Evolutionary conservation across 257 asterid species (phyloP).

Genomic region (Eucommia ulmoides): DNA sequence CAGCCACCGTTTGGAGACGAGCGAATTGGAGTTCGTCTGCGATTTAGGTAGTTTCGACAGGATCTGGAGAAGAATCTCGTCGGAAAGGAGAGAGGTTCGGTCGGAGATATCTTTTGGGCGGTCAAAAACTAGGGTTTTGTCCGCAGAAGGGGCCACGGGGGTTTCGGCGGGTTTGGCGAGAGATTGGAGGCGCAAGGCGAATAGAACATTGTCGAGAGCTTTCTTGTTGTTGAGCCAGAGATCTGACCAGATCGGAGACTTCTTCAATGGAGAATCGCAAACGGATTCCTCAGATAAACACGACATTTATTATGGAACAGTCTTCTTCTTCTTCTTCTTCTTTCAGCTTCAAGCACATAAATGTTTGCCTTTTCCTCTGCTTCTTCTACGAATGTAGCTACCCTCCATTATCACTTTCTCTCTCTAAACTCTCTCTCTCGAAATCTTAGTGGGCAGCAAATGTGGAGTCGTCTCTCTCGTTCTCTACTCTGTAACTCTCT

Average conservation of each 20-base stretch:
- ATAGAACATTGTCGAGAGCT: conserved; percentile 43
- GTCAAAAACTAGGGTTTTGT: conserved; percentile 27
- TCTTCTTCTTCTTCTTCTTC: neutral
- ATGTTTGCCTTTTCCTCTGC: no score
- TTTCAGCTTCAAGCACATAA: no score
- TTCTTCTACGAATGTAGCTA: no score
- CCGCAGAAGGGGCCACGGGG: conserved; percentile 14
- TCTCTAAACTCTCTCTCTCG: no score
- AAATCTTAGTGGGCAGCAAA: no score
- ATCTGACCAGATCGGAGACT: conserved; percentile 11
- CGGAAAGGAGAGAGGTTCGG: conserved; percentile 53
- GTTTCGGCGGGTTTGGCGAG: conserved; percentile 11
- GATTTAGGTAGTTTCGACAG: conserved; percentile 45
- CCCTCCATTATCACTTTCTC: no score
- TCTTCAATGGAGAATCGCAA: conserved; percentile 23
- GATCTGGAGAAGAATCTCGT: conserved; percentile 51
- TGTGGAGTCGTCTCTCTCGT: no score
- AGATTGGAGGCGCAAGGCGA: conserved; percentile 49
- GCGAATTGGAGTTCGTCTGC: conserved; percentile 43
- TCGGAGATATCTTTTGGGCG: conserved; percentile 36
- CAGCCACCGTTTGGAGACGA: conserved; percentile 78
- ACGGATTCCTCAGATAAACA: conserved; percentile 41
- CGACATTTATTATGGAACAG: conserved; percentile 20
- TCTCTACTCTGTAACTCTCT: no score
- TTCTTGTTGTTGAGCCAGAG: conserved; percentile 53